Evolutionary conservation across 768 basidiomycete genomes (phyloP), one percentile per base, ranked within the genome.

Genomic region (Russula abietina): DNA sequence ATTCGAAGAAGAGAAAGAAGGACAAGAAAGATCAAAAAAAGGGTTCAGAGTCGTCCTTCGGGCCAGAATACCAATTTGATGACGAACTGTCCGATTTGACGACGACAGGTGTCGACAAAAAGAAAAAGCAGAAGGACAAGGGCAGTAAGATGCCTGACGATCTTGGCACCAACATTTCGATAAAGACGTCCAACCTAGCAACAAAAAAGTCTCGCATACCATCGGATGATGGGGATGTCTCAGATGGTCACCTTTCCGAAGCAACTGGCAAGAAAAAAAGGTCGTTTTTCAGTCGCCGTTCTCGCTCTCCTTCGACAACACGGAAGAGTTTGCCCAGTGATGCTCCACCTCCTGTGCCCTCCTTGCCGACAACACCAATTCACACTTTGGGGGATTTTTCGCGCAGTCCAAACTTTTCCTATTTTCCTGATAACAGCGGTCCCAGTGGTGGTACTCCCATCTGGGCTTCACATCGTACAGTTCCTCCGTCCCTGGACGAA

Each of bases 21-120:
- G 66, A 55, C n/a, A 62, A 56, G 50, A 67, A 62, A 22, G 69
- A 62, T 65, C 66, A 60, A 57, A 70, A 68, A 62, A 69, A 66
- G 62, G 68, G 64, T 50, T 70, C 57, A 28, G 24, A 16, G 24
- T 51, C 48, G 53, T 62, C 50, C 9, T 59, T 68, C 4, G 65
- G 69, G 30, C 68, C 69, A 7, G 74, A 73, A 43, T 69, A 72
- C 65, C 72, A 73, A 55, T 72, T 71, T 9, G 75, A 77, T 65
- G 71, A 69, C 16, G 74, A 70, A 14, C 65, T 71, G 16, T 70
- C 73, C 1, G 68, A 67, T 17, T 38, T 49, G 50, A 48, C 19
- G 14, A 64, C 60, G 56, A 46, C 10, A 65, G 60, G 46, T 28
- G 67, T 38, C 57, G 52, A 55, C 56, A 60, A 69, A 46, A 41